These are phyloP conservation scores for Smallanthus sonchifolius DNA, from an alignment of 129 eudicot genomes.

Conservation along the genomic window DNA sequence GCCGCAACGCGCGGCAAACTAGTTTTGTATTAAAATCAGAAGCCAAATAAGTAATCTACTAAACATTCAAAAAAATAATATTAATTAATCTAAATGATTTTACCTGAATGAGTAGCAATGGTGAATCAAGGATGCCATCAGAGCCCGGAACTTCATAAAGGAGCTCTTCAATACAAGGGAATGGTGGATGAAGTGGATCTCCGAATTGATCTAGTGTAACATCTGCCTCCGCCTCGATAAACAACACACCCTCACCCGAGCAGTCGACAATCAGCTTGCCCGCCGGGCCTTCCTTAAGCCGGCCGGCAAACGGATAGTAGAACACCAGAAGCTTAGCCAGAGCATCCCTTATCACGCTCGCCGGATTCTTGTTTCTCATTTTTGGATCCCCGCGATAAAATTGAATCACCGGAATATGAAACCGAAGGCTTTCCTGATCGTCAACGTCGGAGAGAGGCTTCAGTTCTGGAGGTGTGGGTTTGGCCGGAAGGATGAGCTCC, in stretches of 20 bases:
- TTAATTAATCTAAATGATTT: background rate
- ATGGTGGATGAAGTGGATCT: background rate
- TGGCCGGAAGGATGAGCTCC: conserved; percentile 16
- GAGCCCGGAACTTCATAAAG: background rate
- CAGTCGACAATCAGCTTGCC: conserved; percentile 35
- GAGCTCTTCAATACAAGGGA: background rate
- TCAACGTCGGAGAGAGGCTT: conserved; percentile 43
- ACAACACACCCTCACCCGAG: conserved; percentile 28
- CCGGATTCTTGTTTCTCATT: conserved; percentile 22
- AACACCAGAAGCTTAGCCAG: conserved; percentile 19
- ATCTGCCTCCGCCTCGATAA: conserved; percentile 30
- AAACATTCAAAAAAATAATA: no score
- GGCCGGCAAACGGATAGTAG: conserved; percentile 25
- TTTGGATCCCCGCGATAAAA: conserved; percentile 10
- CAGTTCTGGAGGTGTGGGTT: conserved; percentile 34
- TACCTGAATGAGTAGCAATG: background rate
- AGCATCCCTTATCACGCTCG: conserved; percentile 19
- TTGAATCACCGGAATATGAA: background rate
- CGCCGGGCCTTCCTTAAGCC: conserved; percentile 38
- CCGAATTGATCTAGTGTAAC: conserved; percentile 19
- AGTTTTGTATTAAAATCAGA: no score
- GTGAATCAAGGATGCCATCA: background rate
- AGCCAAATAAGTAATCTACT: no score
- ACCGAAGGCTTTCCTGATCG: conserved; percentile 8
- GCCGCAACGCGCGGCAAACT: no score